Conservation (phyloP, 2,329 filamentous ascomycete genomes). For the Pseudogymnoascus verrucosus region DNA sequence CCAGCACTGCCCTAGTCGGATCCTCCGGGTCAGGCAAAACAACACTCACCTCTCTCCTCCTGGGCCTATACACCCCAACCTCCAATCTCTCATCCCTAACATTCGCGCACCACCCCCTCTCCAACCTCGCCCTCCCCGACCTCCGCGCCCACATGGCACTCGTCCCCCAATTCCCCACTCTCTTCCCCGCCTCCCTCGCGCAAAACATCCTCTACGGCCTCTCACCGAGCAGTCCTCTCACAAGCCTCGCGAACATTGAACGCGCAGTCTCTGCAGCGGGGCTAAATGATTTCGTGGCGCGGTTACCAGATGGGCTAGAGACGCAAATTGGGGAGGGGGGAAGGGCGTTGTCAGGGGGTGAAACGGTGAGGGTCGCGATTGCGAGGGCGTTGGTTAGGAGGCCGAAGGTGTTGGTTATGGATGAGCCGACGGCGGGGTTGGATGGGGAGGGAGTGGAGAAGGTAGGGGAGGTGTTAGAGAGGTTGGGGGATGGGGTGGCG, state of each 20-base stretch:
- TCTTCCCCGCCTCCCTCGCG: constrained; percentile 35
- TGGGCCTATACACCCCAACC: constrained; percentile 55
- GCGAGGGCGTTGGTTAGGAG: constrained; percentile 50
- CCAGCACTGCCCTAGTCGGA: constrained; percentile 72
- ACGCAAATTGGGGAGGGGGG: constrained; percentile 67
- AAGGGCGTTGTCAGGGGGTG: constrained; percentile 67
- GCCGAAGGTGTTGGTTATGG: constrained; percentile 86
- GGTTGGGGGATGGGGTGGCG: constrained; percentile 40
- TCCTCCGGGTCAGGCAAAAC: constrained; percentile 83
- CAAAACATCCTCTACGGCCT: constrained; percentile 42
- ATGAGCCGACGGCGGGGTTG: constrained; percentile 90
- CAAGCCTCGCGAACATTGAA: constrained; percentile 23
- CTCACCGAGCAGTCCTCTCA: constrained; percentile 53
- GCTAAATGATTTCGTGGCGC: constrained; percentile 50
- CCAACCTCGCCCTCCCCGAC: constrained; percentile 26
- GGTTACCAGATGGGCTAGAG: constrained; percentile 59
- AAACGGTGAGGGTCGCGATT: constrained; percentile 69
- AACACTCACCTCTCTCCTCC: constrained; percentile 66
- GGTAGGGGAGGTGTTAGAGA: constrained; percentile 69
- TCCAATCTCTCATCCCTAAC: constrained; percentile 30
- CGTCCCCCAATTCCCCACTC: constrained; percentile 21
- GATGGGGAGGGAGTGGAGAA: constrained; percentile 92
- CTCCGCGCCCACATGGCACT: constrained; percentile 19
- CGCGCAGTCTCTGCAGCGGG: constrained; percentile 47
- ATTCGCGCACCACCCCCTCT: constrained; percentile 32